Evolutionary conservation across 441 rosid genomes (phyloP), one percentile per base, ranked within the genome.

Genomic region (Kokia cookei): DNA sequence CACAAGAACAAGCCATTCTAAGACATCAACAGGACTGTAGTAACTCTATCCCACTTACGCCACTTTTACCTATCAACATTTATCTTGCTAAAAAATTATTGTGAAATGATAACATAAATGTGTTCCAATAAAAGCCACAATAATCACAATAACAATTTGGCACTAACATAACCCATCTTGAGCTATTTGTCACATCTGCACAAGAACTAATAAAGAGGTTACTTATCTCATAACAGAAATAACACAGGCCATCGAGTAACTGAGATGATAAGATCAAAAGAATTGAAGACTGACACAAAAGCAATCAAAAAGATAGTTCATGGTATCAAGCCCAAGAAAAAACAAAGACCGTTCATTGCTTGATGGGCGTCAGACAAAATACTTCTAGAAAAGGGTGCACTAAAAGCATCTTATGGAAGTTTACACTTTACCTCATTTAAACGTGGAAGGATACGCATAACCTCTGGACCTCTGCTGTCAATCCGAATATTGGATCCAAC

Each of bases 381-480:
- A 53, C 47, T 67, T 15, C n/a, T 50, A 67, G n/a, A 68, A 50
- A n/a, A 15, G 60, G 29, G 59, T 9, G 43, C n/a, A 2, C 59
- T 17, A 72, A 15, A 72, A n/a, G 68, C 65, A 45, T 19, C 67
- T 61, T n/a, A 71, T 42, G 22, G 47, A 26, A 66, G 47, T 55
- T 27, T 81, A 45, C 37, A 43, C 35, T 66, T 32, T 47, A 93
- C 99, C 98, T 95, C 99, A 79, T 95, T 95, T 75, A 95, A 84
- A 75, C 98, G 88, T 17, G 98, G 99, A 69, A 83, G 63, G 58
- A 95, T 86, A 75, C 96, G 96, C 98, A 95, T 83, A 69, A 95
- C 98, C 85, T 95, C 99, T 5, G 99, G 99, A 79, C 99, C 99
- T 82, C 98, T 90, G 78, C 96, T 95, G 80, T 95, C 99, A 77